Evolutionary conservation across 495 filamentous ascomycete species (phyloP), one percentile per base, ranked within the genome.

Genomic region (Margaritispora aquatica): DNA sequence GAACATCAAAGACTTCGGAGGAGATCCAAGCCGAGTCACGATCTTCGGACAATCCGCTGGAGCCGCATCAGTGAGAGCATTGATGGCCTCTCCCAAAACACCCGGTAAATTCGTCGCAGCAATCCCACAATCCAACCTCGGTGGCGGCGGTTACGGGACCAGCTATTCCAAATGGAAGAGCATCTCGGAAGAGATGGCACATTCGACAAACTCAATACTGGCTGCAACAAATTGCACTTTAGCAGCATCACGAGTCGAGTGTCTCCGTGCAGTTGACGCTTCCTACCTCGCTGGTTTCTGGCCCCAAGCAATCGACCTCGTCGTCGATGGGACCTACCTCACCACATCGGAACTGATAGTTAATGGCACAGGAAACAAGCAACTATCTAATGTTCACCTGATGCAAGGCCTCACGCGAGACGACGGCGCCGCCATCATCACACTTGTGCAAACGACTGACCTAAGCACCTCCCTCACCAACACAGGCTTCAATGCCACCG

Each of bases 21-120:
- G 66, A 10, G 63, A 73, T 47, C 66, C 77, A n/a, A 60, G 73
- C 48, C 62, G 68, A 1, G 68, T 80, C 20, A 74, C 72, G 5
- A 64, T 76, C 24, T 64, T 80, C 51, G 82, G 82, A 8, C 77
- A 83, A 65, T 77, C 74, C 17, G 81, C 81, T 20, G 81, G 81
- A 85, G 63, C 76, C 84, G 78, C 66, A 20, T 77, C 73, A 26
- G 79, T 83, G 0, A 70, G 80, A 21, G 80, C 80, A 11, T 62
- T 84, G 54, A 72, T 83, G 50, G 80, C 77, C 36, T 78, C 75
- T 15, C 79, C 79, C 11, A 75, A 75, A 60, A 71, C 78, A 0
- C 62, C 66, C n/a, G 74, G 74, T 22, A 79, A 80, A 57, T 82
- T 80, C 61, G 64, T 71, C 2, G 69, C 63, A 9, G 81, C 79